These are phyloP conservation scores for Cyclostephanos tholiformis DNA, from an alignment of 108 stramenopile genomes.

Conservation along the genomic window DNA sequence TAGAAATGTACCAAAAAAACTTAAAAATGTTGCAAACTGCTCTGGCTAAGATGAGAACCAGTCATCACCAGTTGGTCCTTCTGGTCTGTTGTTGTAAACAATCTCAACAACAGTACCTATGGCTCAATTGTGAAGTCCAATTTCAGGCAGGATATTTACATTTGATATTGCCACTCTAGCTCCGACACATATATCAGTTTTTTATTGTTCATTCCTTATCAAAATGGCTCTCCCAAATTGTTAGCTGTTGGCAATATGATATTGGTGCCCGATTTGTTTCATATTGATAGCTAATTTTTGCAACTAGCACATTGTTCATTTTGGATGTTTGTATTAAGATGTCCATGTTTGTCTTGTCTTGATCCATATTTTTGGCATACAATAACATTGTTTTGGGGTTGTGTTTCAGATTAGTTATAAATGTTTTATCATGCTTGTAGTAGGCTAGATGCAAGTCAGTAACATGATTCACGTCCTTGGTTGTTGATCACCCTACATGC, in stretches of 20 bases:
- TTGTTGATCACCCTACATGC: background rate
- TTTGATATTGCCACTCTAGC: slow-evolving; percentile 4
- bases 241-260: background rate
- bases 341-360: background rate
- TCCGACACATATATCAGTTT: background rate
- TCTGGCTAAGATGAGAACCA: no score
- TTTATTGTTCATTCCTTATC: background rate
- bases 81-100: slow-evolving; percentile 3
- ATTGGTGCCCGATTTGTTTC: background rate
- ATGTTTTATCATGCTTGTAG: background rate
- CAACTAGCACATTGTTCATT: background rate
- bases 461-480: background rate
- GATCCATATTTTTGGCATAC: slow-evolving; percentile 1
- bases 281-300: background rate
- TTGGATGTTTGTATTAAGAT: slow-evolving; percentile 4
- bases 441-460: background rate
- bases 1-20: no score
- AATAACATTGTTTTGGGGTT: background rate
- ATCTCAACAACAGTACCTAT: slow-evolving; percentile 5
- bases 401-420: background rate
- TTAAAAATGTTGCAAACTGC: background rate
- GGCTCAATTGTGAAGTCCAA: slow-evolving; percentile 5
- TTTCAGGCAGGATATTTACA: background rate
- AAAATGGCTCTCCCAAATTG: background rate
- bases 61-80: background rate